Evolutionary conservation across 768 basidiomycete species (phyloP).

Genomic region (Lactarius trivialis): DNA sequence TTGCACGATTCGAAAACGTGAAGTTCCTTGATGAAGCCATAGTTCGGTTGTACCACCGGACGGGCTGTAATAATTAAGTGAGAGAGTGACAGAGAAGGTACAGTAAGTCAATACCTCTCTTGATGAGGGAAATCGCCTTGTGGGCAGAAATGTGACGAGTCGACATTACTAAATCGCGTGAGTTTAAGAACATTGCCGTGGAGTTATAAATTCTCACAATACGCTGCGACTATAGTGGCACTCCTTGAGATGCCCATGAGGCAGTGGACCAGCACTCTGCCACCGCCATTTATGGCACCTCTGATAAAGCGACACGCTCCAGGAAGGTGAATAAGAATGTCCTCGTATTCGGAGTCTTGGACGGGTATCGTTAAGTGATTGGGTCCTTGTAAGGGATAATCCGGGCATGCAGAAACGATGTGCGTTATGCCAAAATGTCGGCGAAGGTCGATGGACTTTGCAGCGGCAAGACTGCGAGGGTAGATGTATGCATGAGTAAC

Average conservation of each 20-base stretch:
- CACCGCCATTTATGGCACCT: conserved; percentile 43
- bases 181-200: background rate
- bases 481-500: background rate
- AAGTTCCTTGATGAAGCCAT: conserved; percentile 53
- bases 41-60: conserved; percentile 36
- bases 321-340: conserved; percentile 61
- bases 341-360: conserved; percentile 44
- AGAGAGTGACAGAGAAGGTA: conserved; percentile 13
- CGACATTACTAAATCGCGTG: conserved; percentile 20
- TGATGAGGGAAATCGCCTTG: conserved; percentile 22
- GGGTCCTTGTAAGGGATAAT: conserved; percentile 51
- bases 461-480: conserved; percentile 17
- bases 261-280: conserved; percentile 64
- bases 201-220: conserved; percentile 43
- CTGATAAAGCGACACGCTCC: conserved; percentile 56
- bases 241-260: conserved; percentile 69
- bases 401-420: conserved; percentile 69
- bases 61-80: conserved; percentile 29
- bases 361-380: conserved; percentile 62
- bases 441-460: conserved; percentile 16
- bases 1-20: conserved; percentile 47
- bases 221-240: conserved; percentile 67
- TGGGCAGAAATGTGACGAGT: conserved; percentile 9
- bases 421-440: conserved; percentile 71
- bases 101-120: conserved; percentile 33